phyloP scores from a whole-genome alignment of 2,329 filamentous ascomycete species.

The Aspergillus sp. region DNA sequence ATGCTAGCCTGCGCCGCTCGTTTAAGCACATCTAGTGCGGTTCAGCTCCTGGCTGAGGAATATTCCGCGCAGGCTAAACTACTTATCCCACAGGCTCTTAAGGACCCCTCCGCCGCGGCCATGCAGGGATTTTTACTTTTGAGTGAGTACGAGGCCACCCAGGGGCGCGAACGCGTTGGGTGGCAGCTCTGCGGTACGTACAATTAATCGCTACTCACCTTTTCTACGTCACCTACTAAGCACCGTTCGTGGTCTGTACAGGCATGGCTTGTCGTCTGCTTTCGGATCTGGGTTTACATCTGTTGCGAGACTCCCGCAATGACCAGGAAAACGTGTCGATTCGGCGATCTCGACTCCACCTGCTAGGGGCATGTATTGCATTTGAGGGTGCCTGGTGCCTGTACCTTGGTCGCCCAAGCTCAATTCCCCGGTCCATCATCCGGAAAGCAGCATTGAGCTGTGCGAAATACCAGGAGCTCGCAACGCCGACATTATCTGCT shows the following conservation, averaged over 20 bases:
- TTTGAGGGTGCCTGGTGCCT: neutral
- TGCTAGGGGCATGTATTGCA: neutral
- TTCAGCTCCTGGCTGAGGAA: neutral
- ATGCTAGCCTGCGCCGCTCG: neutral
- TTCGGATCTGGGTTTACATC: neutral
- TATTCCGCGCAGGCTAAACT: neutral
- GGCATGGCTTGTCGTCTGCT: neutral
- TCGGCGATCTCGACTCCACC: neutral
- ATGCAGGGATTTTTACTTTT: neutral
- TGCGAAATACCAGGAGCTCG: neutral
- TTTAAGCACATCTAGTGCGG: neutral
- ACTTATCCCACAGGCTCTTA: neutral
- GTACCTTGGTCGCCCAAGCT: neutral
- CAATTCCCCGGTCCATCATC: neutral
- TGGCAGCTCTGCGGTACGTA: neutral
- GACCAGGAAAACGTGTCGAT: neutral
- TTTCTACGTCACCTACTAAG: neutral
- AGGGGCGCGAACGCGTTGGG: neutral
- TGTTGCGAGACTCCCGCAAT: neutral
- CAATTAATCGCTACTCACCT: too few relatives aligned
- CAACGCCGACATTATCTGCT: neutral
- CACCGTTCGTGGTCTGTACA: neutral
- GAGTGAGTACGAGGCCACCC: neutral
- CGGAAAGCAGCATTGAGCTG: neutral
- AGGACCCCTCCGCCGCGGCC: neutral